phyloP scores from a whole-genome alignment of 345 rosid species.

The Erodium maritimum region DNA sequence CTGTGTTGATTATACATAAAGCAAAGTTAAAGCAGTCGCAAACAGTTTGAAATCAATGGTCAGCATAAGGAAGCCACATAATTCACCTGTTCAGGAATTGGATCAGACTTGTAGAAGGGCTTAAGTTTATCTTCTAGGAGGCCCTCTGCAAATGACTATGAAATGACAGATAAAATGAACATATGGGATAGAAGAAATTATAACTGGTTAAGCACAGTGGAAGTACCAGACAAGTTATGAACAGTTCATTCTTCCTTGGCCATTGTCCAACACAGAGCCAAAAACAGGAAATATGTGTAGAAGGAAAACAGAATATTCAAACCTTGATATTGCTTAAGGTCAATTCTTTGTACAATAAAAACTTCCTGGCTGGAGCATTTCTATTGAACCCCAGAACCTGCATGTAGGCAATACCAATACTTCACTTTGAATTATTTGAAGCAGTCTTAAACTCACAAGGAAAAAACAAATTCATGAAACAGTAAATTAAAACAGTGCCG shows the following conservation, averaged over 20 bases:
- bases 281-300: constrained; percentile 2
- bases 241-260: not conserved
- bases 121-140: constrained; percentile 71
- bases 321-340: constrained; percentile 71
- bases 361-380: constrained; percentile 66
- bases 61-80: not conserved
- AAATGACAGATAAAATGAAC: not conserved
- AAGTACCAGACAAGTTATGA: not conserved
- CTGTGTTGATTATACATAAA: constrained; percentile 21
- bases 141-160: constrained; percentile 53
- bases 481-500: not conserved
- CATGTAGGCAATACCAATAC: constrained; percentile 1
- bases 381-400: constrained; percentile 85
- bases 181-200: not conserved
- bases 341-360: constrained; percentile 50
- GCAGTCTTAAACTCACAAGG: not conserved
- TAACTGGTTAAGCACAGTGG: not conserved
- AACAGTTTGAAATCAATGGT: not conserved
- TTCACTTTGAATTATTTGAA: not conserved
- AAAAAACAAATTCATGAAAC: not conserved
- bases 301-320: not conserved
- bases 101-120: constrained; percentile 91
- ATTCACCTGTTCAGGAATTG: constrained; percentile 80
- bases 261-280: constrained; percentile 2
- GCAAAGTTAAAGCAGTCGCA: not conserved